Evolutionary conservation across 2,329 filamentous ascomycete species (phyloP).

Genomic region (Ustilaginoidea virens): DNA sequence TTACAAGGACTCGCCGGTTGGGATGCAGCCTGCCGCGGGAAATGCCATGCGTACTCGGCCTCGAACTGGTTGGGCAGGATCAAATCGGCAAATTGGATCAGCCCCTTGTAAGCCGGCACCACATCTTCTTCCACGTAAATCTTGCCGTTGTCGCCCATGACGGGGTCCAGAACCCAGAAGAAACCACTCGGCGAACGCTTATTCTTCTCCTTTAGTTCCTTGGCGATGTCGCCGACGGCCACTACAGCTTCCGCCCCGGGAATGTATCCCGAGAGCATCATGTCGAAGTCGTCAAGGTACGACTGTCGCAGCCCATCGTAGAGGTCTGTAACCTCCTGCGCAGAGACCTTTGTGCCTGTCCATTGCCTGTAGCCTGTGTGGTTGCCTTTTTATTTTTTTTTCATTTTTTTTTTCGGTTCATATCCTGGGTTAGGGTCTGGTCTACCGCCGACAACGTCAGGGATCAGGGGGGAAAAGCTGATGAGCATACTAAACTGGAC

Average conservation of each 20-base stretch:
- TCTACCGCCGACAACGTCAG: background rate
- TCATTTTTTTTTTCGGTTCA: background rate
- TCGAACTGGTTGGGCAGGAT: constrained; percentile 97
- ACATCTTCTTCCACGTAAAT: constrained; percentile 87
- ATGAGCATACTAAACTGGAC: constrained; percentile 77
- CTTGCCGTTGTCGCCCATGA: constrained; percentile 92
- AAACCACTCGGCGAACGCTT: constrained; percentile 54
- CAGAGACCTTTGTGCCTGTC: constrained; percentile 69
- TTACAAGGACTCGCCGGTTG: background rate
- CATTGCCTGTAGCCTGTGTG: constrained; percentile 86
- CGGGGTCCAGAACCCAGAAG: constrained; percentile 95
- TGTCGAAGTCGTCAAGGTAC: constrained; percentile 76
- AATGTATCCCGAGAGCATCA: constrained; percentile 90
- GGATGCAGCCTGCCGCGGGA: constrained; percentile 2
- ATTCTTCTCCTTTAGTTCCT: constrained; percentile 58
- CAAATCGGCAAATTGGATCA: constrained; percentile 71
- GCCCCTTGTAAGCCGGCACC: constrained; percentile 72
- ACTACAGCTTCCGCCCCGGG: constrained; percentile 74
- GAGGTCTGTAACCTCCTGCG: constrained; percentile 68
- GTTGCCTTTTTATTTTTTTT: constrained; percentile 48
- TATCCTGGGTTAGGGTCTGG: no score
- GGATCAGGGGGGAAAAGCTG: background rate
- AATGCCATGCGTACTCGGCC: constrained; percentile 53
- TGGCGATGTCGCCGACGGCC: constrained; percentile 69
- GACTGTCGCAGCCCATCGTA: constrained; percentile 75